Evolutionary conservation across 1,284 basidiomycete species (phyloP).

Genomic region (Tylopilus sp.): DNA sequence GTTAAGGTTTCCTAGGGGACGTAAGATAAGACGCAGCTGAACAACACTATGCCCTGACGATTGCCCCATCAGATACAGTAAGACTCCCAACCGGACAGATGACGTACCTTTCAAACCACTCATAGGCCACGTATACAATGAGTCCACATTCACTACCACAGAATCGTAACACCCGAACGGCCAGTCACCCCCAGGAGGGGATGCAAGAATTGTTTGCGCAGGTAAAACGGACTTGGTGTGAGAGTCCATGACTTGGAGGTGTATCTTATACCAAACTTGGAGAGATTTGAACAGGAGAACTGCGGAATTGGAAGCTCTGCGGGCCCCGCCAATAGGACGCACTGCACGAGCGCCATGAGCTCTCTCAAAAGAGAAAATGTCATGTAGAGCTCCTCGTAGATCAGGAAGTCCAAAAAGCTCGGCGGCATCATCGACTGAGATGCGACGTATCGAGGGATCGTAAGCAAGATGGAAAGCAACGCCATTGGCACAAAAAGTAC

Average conservation of each 20-base stretch:
- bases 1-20: too few species aligned
- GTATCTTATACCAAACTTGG: not conserved
- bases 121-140: not conserved
- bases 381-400: not conserved
- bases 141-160: conserved; percentile 1
- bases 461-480: conserved; percentile 4
- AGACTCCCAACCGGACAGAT: too few species aligned
- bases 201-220: not conserved
- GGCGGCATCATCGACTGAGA: not conserved
- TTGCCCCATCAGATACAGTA: too few species aligned
- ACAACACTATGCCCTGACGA: too few species aligned
- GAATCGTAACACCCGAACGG: not conserved
- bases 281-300: not conserved
- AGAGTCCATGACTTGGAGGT: not conserved
- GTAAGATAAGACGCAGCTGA: too few species aligned
- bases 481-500: not conserved
- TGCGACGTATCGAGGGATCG: too few species aligned
- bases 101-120: not conserved
- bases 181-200: not conserved
- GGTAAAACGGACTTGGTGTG: not conserved
- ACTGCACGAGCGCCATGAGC: too few species aligned
- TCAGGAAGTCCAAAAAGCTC: not conserved
- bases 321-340: not conserved
- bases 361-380: not conserved
- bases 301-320: not conserved